Evolutionary conservation across 2,329 filamentous ascomycete species (phyloP), one percentile per base, ranked within the genome.

Genomic region (Clarireedia hainanense): DNA sequence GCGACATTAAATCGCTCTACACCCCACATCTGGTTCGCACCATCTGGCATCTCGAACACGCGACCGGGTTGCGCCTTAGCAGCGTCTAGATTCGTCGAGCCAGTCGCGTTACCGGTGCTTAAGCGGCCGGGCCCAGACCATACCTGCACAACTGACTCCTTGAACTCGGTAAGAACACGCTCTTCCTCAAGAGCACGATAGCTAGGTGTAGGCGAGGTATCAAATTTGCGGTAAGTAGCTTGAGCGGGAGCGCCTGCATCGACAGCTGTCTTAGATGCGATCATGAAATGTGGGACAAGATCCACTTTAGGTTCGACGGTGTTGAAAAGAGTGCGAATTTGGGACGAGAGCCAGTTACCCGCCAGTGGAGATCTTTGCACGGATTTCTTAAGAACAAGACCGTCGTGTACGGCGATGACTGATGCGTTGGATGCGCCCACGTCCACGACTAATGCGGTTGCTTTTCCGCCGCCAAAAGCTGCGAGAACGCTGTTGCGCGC

Each of bases 11-110:
- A 96, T 50, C 94, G 85, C 71, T 96, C 91, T 55, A 86, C 80
- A 60, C 89, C 86, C 77, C 96, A 99, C 73, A 96, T 87, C 71
- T 95, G 89, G 75, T 97, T 99, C 75, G 87, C 91, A 50, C 94
- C 94, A 69, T 97, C 90, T 9, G 94, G 94, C 81, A 99, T 94
- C 75, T 99, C 94, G 67, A 96, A 99, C 10, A 94, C 88, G 52
- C 90, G 86, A 42, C 89, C 89, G 0, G 90, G 89, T 61, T 85
- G 83, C 46, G 74, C 78, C 69, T 81, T 85, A 57, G 85, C 85
- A 48, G 83, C 77, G 43, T 96, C 91, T 68, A 94, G 84, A 69
- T 92, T 95, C 5, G 75, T 73, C 26, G 74, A 64, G 39, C 85
- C 83, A 23, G 74, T 80, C 63, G 71, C 73, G 43, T 72, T 71